Evolutionary conservation across 2,329 filamentous ascomycete genomes (phyloP).

Genomic region (Teratosphaeria destructans): DNA sequence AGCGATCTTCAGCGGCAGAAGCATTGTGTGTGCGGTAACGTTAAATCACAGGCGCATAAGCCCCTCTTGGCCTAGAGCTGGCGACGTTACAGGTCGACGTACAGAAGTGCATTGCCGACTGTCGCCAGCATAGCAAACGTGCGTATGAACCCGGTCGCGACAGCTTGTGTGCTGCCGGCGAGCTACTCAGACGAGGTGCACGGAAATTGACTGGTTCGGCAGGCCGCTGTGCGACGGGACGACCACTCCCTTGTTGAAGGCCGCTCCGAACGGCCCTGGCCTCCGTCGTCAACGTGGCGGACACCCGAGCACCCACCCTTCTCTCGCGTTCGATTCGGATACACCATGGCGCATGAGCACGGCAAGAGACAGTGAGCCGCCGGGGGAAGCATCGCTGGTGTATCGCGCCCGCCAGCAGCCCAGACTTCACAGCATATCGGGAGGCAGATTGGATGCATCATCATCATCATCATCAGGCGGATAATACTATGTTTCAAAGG

Average conservation of each 20-base stretch:
- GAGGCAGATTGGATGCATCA: background rate
- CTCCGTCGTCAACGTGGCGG: background rate
- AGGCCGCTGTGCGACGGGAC: constrained; percentile 1
- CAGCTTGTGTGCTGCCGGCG: background rate
- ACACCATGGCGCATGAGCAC: background rate
- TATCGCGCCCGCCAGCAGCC: background rate
- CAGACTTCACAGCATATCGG: background rate
- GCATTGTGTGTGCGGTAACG: background rate
- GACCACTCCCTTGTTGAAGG: background rate
- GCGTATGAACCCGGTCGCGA: constrained; percentile 1
- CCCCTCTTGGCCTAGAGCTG: background rate
- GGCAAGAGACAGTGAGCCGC: background rate
- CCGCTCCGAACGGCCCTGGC: background rate
- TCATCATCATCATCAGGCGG: background rate
- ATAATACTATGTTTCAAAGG: background rate
- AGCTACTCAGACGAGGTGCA: background rate
- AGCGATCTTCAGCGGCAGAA: background rate
- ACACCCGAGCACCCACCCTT: background rate
- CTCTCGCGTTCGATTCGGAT: background rate
- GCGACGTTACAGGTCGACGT: background rate
- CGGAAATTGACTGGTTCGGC: background rate
- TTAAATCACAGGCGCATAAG: background rate
- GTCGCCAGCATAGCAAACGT: background rate
- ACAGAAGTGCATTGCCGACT: background rate
- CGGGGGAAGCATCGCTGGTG: background rate